Percentiles rank a stretch among this genome's conserved stretches.
These are phyloP conservation scores for Saccharomycopsis lassenensis DNA, from an alignment of 805 yeast genomes.

Conservation along the genomic window DNA sequence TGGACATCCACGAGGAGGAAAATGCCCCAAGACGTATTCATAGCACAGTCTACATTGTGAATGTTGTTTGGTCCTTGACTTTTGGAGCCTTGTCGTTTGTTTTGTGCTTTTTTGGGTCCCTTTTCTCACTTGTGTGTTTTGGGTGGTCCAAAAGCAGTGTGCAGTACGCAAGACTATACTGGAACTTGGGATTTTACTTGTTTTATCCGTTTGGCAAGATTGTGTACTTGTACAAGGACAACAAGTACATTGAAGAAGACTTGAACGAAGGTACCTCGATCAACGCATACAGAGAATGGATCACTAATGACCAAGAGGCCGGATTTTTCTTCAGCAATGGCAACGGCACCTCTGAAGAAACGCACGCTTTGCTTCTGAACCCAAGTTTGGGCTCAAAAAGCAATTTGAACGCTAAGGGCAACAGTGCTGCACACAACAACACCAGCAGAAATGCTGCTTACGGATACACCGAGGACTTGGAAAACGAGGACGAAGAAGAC, in stretches of 20 bases:
- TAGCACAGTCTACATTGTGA: conserved; percentile 56
- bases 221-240: conserved; percentile 66
- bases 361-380: conserved; percentile 1
- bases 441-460: conserved; percentile 6
- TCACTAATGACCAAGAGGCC: conserved; percentile 56
- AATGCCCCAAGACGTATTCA: conserved; percentile 25
- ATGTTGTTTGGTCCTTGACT: conserved; percentile 61
- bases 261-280: conserved; percentile 78
- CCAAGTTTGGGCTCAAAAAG: neutral
- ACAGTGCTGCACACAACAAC: conserved; percentile 17
- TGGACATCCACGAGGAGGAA: conserved; percentile 78
- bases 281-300: conserved; percentile 83
- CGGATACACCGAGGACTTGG: conserved; percentile 2
- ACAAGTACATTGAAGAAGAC: conserved; percentile 76
- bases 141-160: conserved; percentile 39
- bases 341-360: conserved; percentile 1
- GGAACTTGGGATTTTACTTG: conserved; percentile 58
- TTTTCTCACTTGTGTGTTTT: conserved; percentile 35
- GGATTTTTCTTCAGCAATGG: conserved; percentile 53
- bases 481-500: conserved; percentile 20
- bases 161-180: conserved; percentile 51
- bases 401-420: conserved; percentile 17
- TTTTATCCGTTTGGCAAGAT: conserved; percentile 84
- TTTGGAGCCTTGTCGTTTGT: conserved; percentile 55
- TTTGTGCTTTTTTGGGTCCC: conserved; percentile 40